These are phyloP conservation scores for Patellaria atrata DNA, from an alignment of 495 filamentous ascomycete genomes.

Conservation along the genomic window DNA sequence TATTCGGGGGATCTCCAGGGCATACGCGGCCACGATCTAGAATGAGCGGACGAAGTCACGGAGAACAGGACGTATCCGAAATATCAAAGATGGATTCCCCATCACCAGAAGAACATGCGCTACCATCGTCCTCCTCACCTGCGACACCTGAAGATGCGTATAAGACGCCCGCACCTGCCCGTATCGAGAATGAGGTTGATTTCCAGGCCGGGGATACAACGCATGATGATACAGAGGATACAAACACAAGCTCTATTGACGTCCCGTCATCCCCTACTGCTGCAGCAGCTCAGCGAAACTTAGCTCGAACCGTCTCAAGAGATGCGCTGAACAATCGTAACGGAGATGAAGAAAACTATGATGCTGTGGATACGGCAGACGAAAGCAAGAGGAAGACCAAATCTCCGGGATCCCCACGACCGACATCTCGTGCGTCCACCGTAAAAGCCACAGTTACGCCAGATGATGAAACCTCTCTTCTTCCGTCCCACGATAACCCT, in stretches of 20 bases:
- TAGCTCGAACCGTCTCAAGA: constrained; percentile 14
- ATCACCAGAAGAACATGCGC: constrained; percentile 8
- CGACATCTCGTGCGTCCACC: constrained; percentile 21
- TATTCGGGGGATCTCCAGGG: constrained; percentile 36
- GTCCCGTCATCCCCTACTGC: constrained; percentile 28
- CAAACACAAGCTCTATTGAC: constrained; percentile 22
- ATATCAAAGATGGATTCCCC: too few relatives aligned
- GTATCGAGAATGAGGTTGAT: constrained; percentile 16
- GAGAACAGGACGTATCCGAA: constrained; percentile 4
- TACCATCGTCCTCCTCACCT: constrained; percentile 22
- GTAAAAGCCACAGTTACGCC: constrained; percentile 17
- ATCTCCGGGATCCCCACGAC: constrained; percentile 11
- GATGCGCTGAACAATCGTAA: constrained; percentile 6
- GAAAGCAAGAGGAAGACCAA: constrained; percentile 5
- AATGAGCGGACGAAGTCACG: constrained; percentile 12
- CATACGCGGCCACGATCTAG: constrained; percentile 11
- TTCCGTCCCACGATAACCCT: constrained; percentile 16
- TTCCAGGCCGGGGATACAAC: constrained; percentile 15
- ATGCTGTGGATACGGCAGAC: constrained; percentile 15
- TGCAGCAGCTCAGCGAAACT: constrained; percentile 26
- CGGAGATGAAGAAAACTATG: constrained; percentile 15
- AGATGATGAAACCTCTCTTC: constrained; percentile 10
- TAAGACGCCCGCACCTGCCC: constrained; percentile 32
- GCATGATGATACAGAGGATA: too few relatives aligned
- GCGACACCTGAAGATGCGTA: constrained; percentile 34